These are phyloP conservation scores for Cladophialophora bantiana DNA, from an alignment of 2,329 filamentous ascomycete species.

Conservation along the genomic window DNA sequence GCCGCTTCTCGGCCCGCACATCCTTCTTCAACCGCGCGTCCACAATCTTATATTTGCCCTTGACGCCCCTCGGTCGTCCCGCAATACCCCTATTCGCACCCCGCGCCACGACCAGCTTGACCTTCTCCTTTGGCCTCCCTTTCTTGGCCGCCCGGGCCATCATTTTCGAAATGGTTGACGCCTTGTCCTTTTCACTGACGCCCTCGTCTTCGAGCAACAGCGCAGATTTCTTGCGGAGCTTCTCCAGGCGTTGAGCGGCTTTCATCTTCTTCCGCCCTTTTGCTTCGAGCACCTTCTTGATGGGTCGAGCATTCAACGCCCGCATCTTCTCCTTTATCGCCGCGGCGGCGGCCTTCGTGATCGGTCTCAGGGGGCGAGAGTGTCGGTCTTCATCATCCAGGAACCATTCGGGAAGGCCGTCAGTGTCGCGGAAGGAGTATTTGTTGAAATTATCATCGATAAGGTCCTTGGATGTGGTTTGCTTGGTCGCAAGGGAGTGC, in stretches of 20 bases:
- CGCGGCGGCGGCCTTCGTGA: slow-evolving; percentile 83
- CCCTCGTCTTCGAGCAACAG: slow-evolving; percentile 86
- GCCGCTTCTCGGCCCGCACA: slow-evolving; percentile 81
- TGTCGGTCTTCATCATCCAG: slow-evolving; percentile 88
- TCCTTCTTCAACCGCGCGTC: slow-evolving; percentile 97
- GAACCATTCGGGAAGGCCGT: slow-evolving; percentile 97
- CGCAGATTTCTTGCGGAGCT: slow-evolving; percentile 96
- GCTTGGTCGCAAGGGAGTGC: slow-evolving; percentile 85
- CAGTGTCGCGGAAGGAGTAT: slow-evolving; percentile 85
- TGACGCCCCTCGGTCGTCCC: slow-evolving; percentile 87
- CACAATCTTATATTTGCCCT: slow-evolving; percentile 97
- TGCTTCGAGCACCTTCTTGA: slow-evolving; percentile 98
- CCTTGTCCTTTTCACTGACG: slow-evolving; percentile 96
- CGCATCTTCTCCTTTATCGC: slow-evolving; percentile 95
- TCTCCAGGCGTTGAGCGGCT: slow-evolving; percentile 87
- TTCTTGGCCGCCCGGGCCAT: slow-evolving; percentile 82
- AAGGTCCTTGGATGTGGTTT: slow-evolving; percentile 79
- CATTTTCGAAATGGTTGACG: slow-evolving; percentile 78
- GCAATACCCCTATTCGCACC: slow-evolving; percentile 84
- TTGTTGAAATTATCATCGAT: slow-evolving; percentile 95
- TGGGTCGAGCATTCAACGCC: slow-evolving; percentile 91
- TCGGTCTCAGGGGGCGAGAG: slow-evolving; percentile 84
- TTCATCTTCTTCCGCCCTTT: slow-evolving; percentile 97
- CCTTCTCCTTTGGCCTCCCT: slow-evolving; percentile 69
- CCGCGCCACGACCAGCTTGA: slow-evolving; percentile 87